Evolutionary conservation across 805 yeast genomes (phyloP), one percentile per base, ranked within the genome.

Genomic region (Ogataea allantospora): DNA sequence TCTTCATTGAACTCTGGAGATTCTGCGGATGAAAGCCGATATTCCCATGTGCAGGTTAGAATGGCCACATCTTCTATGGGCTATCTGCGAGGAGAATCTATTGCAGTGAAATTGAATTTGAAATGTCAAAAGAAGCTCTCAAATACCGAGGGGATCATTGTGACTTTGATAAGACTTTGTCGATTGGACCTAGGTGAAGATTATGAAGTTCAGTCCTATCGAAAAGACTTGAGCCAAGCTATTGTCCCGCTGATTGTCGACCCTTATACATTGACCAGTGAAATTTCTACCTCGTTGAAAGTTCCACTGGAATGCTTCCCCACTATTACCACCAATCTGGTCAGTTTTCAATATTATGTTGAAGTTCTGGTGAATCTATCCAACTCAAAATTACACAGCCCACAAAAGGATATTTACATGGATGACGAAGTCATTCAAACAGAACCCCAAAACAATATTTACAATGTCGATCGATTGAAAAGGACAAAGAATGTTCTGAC

Each of bases 301-400:
- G 80, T 88, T 0, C 96, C 97, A 0, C 76, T 83, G 0, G 96
- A 88, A 50, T 80, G 85, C 0, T 87, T 88, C 55, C 95, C 96
- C 1, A 85, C 95, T 0, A 84, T 87, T 10, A 70, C 76, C 12
- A 75, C 85, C 35, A 78, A 77, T 2, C 63, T 81, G 32, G 87
- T 88, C 7, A 72, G 88, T 3, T 88, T 88, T 59, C 91, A 85
- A 54, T 88, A 89, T 57, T 85, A 83, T 54, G 65, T 88, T 11
- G 97, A 88, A 57, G 88, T 84, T 3, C 70, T 87, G 40, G 77
- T 85, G n/a, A 88, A 88, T 53, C 62, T 89, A 27, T 79, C 89
- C 2, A 86, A 83, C 15, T 48, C 60, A n/a, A 49, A 48, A 35
- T 16, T 49, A n/a, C 55, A 41, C 21, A 31, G 35, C 7, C 33